Evolutionary conservation across 129 eudicot species (phyloP).

Genomic region (Heracleum sosnowskyi): DNA sequence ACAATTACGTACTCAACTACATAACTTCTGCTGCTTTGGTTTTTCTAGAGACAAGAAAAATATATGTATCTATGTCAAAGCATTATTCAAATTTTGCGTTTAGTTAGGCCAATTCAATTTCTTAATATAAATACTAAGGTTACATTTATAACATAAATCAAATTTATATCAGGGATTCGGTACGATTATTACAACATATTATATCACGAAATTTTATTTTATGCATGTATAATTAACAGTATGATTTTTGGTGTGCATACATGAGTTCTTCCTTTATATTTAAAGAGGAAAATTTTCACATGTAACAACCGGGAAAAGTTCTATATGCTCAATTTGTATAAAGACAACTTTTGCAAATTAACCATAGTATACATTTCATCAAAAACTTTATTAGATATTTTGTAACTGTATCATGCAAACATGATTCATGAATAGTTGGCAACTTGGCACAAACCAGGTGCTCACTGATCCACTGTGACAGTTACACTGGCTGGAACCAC

Average conservation of each 20-base stretch:
- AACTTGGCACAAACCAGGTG: conserved; percentile 1
- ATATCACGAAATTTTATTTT: no score
- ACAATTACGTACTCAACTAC: background rate
- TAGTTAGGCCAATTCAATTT: no score
- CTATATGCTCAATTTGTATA: background rate
- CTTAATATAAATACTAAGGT: no score
- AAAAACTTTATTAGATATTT: background rate
- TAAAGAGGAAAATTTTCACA: no score
- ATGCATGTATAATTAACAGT: no score
- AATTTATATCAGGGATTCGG: no score
- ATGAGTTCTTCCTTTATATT: no score
- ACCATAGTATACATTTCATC: background rate
- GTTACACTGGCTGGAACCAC: conserved; percentile 43
- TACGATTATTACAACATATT: no score
- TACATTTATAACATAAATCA: no score
- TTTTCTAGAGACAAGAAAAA: background rate
- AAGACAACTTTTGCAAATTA: background rate
- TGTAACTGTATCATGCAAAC: background rate
- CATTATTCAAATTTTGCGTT: background rate
- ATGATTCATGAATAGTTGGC: background rate
- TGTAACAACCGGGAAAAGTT: no score
- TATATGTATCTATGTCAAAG: background rate
- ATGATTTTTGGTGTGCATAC: no score
- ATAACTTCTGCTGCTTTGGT: background rate
- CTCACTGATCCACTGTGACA: conserved; percentile 67